Evolutionary conservation across 257 asterid genomes (phyloP).

Genomic region (Nicotiana undulata): DNA sequence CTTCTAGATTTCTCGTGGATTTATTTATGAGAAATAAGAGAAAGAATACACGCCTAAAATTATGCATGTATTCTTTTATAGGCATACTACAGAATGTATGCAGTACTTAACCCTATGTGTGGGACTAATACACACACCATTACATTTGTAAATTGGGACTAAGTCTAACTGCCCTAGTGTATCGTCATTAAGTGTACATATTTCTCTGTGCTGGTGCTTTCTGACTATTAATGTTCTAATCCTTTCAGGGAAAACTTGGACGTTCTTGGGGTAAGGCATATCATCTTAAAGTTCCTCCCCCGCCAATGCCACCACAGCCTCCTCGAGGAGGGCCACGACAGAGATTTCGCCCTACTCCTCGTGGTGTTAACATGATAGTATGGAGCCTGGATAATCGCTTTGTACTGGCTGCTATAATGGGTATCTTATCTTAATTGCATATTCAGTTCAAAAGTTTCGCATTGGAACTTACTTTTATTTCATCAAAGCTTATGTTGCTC

Average conservation of each 20-base stretch:
- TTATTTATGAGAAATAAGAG: background rate
- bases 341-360: slow-evolving; percentile 91
- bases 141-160: background rate
- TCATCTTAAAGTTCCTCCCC: slow-evolving; percentile 97
- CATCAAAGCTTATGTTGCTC: background rate
- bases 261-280: slow-evolving; percentile 78
- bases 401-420: slow-evolving; percentile 99
- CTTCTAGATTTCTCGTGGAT: background rate
- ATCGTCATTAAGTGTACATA: background rate
- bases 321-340: slow-evolving; percentile 96
- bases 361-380: slow-evolving; percentile 89
- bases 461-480: background rate
- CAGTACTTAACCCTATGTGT: background rate
- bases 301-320: slow-evolving; percentile 86
- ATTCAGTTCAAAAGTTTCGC: background rate
- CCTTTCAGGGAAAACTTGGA: slow-evolving; percentile 58
- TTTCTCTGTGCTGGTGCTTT: background rate
- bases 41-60: background rate
- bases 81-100: background rate
- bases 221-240: background rate
- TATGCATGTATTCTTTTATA: background rate
- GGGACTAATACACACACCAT: background rate
- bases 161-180: background rate
- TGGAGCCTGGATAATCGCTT: slow-evolving; percentile 96
- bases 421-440: slow-evolving; percentile 27